Evolutionary conservation across 345 rosid genomes (phyloP).

Genomic region (Eucalyptus microcorys): DNA sequence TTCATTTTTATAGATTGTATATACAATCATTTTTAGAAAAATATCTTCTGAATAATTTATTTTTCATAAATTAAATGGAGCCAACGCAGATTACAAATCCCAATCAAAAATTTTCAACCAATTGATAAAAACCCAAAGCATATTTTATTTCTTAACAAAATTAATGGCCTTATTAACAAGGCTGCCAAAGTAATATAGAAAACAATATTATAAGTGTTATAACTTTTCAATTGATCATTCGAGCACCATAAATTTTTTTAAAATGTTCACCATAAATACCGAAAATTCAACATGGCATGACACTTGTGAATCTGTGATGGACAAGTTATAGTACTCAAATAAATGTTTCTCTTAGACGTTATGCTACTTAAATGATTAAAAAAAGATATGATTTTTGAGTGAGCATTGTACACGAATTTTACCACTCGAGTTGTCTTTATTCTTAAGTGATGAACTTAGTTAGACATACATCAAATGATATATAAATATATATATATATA

Average conservation of each 20-base stretch:
- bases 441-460: not conserved
- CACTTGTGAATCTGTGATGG: not conserved
- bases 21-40: not conserved
- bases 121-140: not conserved
- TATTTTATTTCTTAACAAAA: not conserved
- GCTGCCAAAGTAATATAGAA: not conserved
- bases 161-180: not conserved
- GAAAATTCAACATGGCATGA: fast-evolving
- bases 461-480: not conserved
- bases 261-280: fast-evolving
- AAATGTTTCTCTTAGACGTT: not conserved
- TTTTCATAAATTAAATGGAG: not conserved
- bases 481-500: not conserved
- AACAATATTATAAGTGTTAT: not conserved
- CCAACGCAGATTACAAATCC: not conserved
- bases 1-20: fast-evolving
- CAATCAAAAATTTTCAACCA: fast-evolving
- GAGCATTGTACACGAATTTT: fast-evolving
- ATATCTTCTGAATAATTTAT: no score
- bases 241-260: not conserved
- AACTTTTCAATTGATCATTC: not conserved
- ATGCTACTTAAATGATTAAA: not conserved
- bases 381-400: not conserved
- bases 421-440: fast-evolving
- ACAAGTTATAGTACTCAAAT: not conserved